These are phyloP conservation scores for Cyberlindnera amylophila DNA, from an alignment of 805 yeast genomes.

Conservation along the genomic window DNA sequence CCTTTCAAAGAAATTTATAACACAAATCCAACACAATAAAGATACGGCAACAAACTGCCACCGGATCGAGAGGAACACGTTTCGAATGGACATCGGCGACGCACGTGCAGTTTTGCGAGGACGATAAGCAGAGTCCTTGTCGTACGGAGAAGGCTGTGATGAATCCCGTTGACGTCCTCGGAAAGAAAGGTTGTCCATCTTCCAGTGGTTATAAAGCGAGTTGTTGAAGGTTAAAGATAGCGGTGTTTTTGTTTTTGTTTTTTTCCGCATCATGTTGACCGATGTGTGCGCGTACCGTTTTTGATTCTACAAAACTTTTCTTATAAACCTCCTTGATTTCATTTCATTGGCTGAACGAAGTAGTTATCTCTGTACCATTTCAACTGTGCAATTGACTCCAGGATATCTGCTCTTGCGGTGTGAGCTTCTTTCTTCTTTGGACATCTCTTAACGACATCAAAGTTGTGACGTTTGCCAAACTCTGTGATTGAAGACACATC, in stretches of 20 bases:
- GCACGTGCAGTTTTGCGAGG: constrained; percentile 10
- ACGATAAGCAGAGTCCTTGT: constrained; percentile 10
- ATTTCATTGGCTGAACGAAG: constrained; percentile 32
- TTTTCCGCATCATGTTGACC: neutral
- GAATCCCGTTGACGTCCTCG: constrained; percentile 15
- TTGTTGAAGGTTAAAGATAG: no score
- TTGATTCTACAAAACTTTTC: no score
- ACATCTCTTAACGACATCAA: constrained; percentile 45
- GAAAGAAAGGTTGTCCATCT: constrained; percentile 15
- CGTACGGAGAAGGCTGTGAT: neutral
- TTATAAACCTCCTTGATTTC: neutral
- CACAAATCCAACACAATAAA: constrained; percentile 38
- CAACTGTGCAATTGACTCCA: constrained; percentile 84
- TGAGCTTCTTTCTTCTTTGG: constrained; percentile 72
- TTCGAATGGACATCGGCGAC: constrained; percentile 2
- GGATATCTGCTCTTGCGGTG: constrained; percentile 84
- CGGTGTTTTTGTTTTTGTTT: neutral
- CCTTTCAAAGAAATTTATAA: constrained; percentile 54
- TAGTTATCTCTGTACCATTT: constrained; percentile 72
- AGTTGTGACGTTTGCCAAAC: constrained; percentile 73
- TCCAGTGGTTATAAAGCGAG: neutral
- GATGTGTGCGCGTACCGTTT: neutral
- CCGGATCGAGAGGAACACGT: constrained; percentile 6
- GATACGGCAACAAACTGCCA: constrained; percentile 13
- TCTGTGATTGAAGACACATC: constrained; percentile 91